Evolutionary conservation across 768 basidiomycete genomes (phyloP).

Genomic region (Mycena vitilis): DNA sequence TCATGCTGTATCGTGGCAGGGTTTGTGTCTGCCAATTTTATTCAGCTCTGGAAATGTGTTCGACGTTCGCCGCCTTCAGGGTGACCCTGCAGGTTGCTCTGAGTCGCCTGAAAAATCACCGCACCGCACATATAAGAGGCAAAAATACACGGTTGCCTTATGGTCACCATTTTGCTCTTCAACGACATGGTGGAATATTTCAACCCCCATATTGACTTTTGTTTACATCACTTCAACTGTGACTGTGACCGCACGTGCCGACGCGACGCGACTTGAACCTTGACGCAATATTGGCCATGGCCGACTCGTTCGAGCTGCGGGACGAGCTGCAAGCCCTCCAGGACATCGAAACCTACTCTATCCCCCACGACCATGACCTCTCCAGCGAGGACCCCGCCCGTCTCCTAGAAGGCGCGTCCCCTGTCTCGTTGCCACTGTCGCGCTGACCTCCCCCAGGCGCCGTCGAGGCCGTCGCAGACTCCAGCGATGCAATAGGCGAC

Average conservation of each 20-base stretch:
- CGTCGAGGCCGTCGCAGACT: slow-evolving; percentile 83
- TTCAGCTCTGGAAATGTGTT: too few species aligned
- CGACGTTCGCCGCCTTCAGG: too few species aligned
- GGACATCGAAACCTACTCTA: slow-evolving; percentile 70
- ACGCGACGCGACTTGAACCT: slow-evolving; percentile 22
- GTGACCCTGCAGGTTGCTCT: too few species aligned
- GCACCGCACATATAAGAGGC: too few species aligned
- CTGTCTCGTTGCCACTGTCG: slow-evolving; percentile 3
- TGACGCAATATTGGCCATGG: slow-evolving; percentile 43
- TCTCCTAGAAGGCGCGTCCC: slow-evolving; percentile 68
- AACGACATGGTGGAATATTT: too few species aligned
- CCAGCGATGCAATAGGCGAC: slow-evolving; percentile 78
- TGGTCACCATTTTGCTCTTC: too few species aligned
- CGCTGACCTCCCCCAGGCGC: slow-evolving; percentile 60
- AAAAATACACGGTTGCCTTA: too few species aligned
- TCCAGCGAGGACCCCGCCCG: slow-evolving; percentile 62
- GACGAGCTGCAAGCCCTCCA: slow-evolving; percentile 78
- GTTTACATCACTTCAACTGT: too few species aligned
- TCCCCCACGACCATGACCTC: slow-evolving; percentile 76
- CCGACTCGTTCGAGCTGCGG: slow-evolving; percentile 74
- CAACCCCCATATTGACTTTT: too few species aligned
- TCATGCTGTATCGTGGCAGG: too few species aligned
- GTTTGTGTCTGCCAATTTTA: too few species aligned
- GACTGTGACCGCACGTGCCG: slow-evolving; percentile 19
- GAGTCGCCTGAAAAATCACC: too few species aligned